phyloP scores from a whole-genome alignment of 2,329 filamentous ascomycete species.

The Xylaria sp. region DNA sequence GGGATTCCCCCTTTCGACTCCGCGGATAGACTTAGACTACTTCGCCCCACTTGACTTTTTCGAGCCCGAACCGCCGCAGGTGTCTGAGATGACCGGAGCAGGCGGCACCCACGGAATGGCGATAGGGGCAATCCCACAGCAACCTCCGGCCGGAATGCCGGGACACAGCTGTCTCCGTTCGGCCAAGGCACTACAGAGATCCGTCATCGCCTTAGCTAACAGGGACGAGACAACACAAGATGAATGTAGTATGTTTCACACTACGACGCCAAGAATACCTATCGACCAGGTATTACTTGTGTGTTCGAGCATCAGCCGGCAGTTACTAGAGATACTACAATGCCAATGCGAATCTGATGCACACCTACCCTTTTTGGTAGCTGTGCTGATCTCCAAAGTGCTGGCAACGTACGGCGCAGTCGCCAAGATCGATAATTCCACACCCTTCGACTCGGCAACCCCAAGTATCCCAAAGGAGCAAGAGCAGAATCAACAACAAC shows the following conservation, averaged over 20 bases:
- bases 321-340: constrained; percentile 10
- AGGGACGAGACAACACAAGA: background rate
- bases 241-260: background rate
- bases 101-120: background rate
- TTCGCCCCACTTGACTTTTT: background rate
- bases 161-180: background rate
- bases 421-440: constrained; percentile 8
- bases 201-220: background rate
- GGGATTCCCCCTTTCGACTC: background rate
- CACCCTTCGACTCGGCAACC: constrained; percentile 6
- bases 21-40: background rate
- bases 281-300: background rate
- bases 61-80: background rate
- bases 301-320: constrained; percentile 12
- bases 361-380: constrained; percentile 14
- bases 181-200: background rate
- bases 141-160: background rate
- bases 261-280: background rate
- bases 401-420: constrained; percentile 15
- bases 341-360: constrained; percentile 20
- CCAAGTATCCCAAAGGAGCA: background rate
- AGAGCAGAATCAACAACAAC: background rate
- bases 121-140: background rate
- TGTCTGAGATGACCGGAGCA: background rate
- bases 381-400: constrained; percentile 14